Conservation (phyloP, 2,329 filamentous ascomycete species). For the Aspergillus glaucus region DNA sequence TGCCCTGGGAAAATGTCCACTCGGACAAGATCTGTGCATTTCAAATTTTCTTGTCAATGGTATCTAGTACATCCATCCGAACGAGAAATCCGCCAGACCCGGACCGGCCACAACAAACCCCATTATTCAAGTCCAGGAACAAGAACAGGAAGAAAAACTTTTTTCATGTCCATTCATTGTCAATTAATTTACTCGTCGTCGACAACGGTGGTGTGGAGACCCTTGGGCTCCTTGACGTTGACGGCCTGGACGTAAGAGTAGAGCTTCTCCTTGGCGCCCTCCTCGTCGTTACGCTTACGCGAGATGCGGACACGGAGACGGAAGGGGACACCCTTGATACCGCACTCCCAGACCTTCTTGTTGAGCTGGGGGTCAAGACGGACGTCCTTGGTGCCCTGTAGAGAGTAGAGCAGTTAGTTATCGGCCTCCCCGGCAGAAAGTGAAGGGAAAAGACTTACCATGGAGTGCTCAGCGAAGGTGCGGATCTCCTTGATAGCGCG, state of each 20-base stretch:
- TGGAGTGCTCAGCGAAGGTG: slow-evolving; percentile 83
- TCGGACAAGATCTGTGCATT: no score
- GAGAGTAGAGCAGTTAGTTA: neutral
- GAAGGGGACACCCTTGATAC: slow-evolving; percentile 98
- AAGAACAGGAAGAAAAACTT: neutral
- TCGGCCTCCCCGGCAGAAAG: neutral
- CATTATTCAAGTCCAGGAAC: neutral
- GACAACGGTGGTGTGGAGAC: slow-evolving; percentile 86
- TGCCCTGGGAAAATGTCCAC: no score
- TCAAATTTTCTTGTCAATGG: no score
- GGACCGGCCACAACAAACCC: neutral
- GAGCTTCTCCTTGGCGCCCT: slow-evolving; percentile 98
- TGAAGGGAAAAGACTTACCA: slow-evolving; percentile 62
- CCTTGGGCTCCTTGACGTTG: slow-evolving; percentile 99
- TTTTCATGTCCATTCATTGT: neutral
- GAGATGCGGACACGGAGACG: slow-evolving; percentile 97
- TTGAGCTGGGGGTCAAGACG: slow-evolving; percentile 97
- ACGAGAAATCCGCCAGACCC: no score
- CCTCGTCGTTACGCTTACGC: slow-evolving; percentile 99
- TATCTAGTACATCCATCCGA: no score
- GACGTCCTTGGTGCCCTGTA: slow-evolving; percentile 89
- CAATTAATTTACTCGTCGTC: slow-evolving; percentile 51
- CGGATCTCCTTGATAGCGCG: slow-evolving; percentile 99
- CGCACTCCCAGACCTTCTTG: slow-evolving; percentile 99
- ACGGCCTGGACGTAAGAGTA: slow-evolving; percentile 99